Conservation (phyloP, 2,329 filamentous ascomycete genomes). For the Botrytis pseudocinerea region DNA sequence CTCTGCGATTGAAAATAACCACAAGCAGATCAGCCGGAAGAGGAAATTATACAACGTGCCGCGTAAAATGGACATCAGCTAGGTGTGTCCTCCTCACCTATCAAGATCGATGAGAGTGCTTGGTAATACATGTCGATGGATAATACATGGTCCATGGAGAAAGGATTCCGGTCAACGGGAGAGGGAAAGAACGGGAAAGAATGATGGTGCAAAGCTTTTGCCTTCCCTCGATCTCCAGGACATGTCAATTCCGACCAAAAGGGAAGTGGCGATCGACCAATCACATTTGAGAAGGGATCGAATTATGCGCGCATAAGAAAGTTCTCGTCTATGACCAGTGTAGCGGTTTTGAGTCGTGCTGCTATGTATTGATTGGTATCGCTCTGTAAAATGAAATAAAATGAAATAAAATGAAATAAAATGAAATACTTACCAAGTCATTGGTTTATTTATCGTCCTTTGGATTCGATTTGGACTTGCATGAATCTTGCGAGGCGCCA, state of each 20-base stretch:
- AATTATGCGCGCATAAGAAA: neutral
- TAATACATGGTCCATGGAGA: no score
- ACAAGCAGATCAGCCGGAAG: neutral
- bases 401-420: no score
- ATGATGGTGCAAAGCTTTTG: neutral
- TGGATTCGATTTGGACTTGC: neutral
- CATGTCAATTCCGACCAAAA: neutral
- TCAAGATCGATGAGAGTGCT: no score
- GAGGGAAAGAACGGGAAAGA: no score
- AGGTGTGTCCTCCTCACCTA: no score
- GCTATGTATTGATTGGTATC: no score
- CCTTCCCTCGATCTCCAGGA: neutral
- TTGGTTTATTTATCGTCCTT: no score
- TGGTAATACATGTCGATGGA: no score
- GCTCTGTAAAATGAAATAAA: no score
- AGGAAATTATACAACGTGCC: no score
- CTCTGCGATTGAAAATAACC: neutral
- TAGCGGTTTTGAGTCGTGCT: neutral
- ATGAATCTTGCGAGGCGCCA: neutral
- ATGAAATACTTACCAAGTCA: neutral
- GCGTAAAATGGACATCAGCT: no score
- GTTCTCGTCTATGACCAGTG: neutral
- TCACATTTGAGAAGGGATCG: neutral
- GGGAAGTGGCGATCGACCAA: slow-evolving; percentile 1
- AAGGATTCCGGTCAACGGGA: no score